Base-by-base conservation (phyloP, 2,329 filamentous ascomycete species). In the Curvularia verruculosa region DNA sequence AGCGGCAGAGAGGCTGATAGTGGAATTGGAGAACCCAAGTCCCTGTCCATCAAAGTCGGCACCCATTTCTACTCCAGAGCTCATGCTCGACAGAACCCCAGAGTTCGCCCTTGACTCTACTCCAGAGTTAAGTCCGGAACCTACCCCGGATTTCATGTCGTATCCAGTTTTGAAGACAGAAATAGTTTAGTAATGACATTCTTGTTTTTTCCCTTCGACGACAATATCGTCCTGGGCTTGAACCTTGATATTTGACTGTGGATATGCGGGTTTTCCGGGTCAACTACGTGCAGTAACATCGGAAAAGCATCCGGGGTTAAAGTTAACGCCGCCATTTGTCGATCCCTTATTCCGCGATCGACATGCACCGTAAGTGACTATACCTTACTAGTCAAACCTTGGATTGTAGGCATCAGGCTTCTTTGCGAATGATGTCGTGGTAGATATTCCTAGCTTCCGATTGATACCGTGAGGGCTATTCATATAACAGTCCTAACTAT, bases 1-100 rank as follows among this genome's bases (percentile, higher is more conserved):
- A 53, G 36, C 36, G 28, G 51, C 48, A 21, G 39, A 51, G 9
- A 51, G 19, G 48, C 36, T 51, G 41, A 24, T 43, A 13, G 12
- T 6, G 3, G 43, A 46, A 10, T 3, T 46, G 7, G 9, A 6
- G 10, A 46, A 46, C 18, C 43, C 28, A 7, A 21, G 9, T 9
- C 26, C 26, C 21, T 49, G 37, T 5, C 40, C 40, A 18, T 43
- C 24, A 4, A 43, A 26, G 23, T n/a, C 3, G 10, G 15, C 39
- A 3, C 21, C 12, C 13, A 5, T 23, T 41, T 41, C 40, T 13
- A n/a, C 40, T 26, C 8, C 40, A 18, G 34, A 36, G 15, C 34
- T 36, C 15, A 8, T 18, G 7, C 15, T 36, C 15, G 15, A 36
- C 9, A n/a, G 2, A 15, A 36, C 5, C 13, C 34, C 34, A 18